phyloP scores from a whole-genome alignment of 495 filamentous ascomycete genomes.

The Cercophora samala region DNA sequence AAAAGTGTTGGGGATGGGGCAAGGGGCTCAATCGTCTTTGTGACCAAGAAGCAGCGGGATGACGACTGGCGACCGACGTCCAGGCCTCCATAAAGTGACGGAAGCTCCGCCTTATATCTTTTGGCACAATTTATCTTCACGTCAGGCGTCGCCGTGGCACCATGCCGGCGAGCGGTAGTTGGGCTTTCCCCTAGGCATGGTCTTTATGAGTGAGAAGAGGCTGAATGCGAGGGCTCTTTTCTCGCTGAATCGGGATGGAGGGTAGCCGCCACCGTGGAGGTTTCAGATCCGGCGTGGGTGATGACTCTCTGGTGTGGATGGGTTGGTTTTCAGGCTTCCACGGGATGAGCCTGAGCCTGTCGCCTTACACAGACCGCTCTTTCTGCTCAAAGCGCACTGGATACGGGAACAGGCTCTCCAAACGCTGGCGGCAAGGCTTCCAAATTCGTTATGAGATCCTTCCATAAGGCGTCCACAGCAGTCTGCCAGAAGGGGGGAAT shows the following conservation, averaged over 20 bases:
- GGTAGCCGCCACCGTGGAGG: neutral
- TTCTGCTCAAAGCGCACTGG: neutral
- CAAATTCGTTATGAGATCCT: neutral
- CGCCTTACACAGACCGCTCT: neutral
- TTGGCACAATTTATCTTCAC: neutral
- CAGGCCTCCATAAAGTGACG: neutral
- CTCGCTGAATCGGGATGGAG: neutral
- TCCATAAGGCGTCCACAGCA: neutral
- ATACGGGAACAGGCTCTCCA: neutral
- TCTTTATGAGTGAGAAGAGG: neutral
- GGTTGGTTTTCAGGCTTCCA: neutral
- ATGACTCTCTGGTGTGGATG: neutral
- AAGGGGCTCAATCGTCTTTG: neutral
- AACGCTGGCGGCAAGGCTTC: neutral
- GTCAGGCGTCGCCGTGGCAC: neutral
- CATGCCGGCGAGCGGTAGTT: neutral
- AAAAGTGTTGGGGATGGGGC: neutral
- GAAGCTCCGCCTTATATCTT: neutral
- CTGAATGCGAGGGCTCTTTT: neutral
- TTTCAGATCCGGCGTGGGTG: neutral
- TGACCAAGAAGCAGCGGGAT: neutral
- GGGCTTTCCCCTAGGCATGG: neutral
- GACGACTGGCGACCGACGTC: neutral
- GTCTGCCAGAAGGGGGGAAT: neutral
- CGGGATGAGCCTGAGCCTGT: neutral